A percentile compares a stretch with the other conserved stretches of the same genome.
Conservation (phyloP, 1,284 basidiomycete species). For the Lignosus rhinocerotis region DNA sequence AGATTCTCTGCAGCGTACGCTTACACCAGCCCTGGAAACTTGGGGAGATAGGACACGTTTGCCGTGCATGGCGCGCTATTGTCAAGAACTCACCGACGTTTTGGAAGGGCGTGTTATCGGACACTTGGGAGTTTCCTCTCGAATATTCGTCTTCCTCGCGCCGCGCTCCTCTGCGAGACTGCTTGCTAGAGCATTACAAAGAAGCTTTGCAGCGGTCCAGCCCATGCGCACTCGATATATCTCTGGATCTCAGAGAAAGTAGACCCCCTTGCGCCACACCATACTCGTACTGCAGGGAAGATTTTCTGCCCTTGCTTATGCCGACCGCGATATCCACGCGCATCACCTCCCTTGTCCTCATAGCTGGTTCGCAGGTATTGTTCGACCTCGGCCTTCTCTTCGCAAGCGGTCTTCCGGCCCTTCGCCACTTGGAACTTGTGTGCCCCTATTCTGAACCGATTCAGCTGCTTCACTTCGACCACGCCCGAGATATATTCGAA, state of each 20-base stretch:
- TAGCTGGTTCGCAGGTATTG: background rate
- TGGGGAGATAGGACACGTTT: background rate
- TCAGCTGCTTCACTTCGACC: background rate
- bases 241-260: background rate
- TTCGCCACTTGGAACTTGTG: background rate
- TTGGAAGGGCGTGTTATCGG: background rate
- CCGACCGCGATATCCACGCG: background rate
- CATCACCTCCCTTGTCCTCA: background rate
- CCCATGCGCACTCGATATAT: background rate
- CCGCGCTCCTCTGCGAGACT: background rate
- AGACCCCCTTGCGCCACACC: background rate
- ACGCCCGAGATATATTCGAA: too few relatives aligned
- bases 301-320: background rate
- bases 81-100: background rate
- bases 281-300: too few relatives aligned
- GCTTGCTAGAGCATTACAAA: background rate
- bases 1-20: background rate
- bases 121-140: background rate
- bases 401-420: background rate
- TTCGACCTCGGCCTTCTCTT: background rate
- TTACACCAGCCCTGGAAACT: background rate
- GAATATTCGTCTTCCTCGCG: too few relatives aligned
- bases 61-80: background rate
- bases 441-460: background rate
- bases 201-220: background rate